These are phyloP conservation scores for Phytophthora rubi DNA, from an alignment of 352 stramenopile genomes.

Conservation along the genomic window DNA sequence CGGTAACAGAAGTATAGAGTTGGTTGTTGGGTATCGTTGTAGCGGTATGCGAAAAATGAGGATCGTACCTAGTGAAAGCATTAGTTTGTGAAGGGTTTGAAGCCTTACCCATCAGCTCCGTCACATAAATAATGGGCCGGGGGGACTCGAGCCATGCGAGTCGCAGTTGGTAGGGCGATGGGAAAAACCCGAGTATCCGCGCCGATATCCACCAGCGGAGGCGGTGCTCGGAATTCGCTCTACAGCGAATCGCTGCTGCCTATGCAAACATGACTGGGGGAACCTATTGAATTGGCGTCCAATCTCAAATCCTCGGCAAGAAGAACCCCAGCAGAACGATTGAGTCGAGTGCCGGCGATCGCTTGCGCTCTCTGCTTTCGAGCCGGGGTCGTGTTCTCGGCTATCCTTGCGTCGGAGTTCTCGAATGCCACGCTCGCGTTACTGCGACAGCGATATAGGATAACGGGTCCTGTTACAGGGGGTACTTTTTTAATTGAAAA, in stretches of 20 bases:
- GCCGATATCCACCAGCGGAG: constrained; percentile 4
- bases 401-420: not conserved
- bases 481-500: too few species aligned
- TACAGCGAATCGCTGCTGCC: not conserved
- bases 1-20: too few species aligned
- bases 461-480: not conserved
- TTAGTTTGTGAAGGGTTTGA: not conserved
- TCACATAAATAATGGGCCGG: constrained; percentile 33
- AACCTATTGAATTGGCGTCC: not conserved
- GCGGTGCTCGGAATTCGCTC: not conserved
- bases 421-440: not conserved
- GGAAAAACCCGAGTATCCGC: constrained; percentile 2
- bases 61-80: too few species aligned
- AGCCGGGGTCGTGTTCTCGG: not conserved
- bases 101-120: constrained; percentile 32
- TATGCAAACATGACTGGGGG: not conserved
- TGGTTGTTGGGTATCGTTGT: too few species aligned
- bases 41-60: too few species aligned
- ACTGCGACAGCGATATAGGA: not conserved
- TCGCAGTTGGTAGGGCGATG: not conserved
- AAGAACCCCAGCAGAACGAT: not conserved
- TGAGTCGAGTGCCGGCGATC: not conserved
- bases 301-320: not conserved
- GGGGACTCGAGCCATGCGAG: not conserved
- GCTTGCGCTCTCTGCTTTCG: not conserved